Evolutionary conservation across 2,329 filamentous ascomycete genomes (phyloP).

Genomic region (Colletotrichum camelliae): DNA sequence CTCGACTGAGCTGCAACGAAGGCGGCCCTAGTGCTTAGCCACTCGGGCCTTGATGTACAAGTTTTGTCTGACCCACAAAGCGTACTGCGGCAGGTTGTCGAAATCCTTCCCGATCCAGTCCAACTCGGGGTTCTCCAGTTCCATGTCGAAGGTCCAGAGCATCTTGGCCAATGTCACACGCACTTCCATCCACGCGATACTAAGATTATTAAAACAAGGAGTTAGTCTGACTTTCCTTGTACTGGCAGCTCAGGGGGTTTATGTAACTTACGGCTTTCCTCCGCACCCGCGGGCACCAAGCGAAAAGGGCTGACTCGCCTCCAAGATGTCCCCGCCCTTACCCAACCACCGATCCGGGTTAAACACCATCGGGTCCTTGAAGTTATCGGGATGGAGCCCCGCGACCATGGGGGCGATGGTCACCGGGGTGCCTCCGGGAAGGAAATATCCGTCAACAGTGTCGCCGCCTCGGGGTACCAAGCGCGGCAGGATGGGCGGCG

Average conservation of each 20-base stretch:
- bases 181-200: not conserved
- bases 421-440: not conserved
- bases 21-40: not conserved
- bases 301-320: not conserved
- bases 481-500: not conserved
- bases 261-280: not conserved
- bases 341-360: not conserved
- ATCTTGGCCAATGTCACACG: not conserved
- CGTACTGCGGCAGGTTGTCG: not conserved
- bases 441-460: not conserved
- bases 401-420: not conserved
- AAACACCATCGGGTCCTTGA: not conserved
- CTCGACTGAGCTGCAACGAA: not conserved
- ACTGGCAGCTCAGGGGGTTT: accelerated
- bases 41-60: not conserved
- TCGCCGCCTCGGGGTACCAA: not conserved
- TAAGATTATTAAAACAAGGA: not conserved
- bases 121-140: not conserved
- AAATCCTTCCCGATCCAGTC: not conserved
- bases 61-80: not conserved
- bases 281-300: not conserved
- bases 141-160: not conserved
- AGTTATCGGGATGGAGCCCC: not conserved
- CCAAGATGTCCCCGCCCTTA: not conserved
- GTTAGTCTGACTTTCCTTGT: not conserved